Conservation (phyloP, 208 protist species). For the Sergeia podlipaevii region DNA sequence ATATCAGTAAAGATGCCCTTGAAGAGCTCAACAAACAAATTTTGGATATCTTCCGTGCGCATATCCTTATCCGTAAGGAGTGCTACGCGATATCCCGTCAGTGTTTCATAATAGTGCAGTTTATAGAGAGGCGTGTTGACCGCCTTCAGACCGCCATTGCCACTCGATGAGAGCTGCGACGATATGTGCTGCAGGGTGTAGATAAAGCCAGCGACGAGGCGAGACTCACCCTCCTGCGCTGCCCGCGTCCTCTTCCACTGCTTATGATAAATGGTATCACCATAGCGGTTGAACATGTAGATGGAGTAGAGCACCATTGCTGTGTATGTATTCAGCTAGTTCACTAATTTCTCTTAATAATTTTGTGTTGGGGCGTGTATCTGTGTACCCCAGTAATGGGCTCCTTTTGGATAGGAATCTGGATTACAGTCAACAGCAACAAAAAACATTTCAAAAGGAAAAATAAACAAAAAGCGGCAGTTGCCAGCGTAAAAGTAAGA, state of each 20-base stretch:
- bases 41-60: conserved; percentile 43
- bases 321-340: no score
- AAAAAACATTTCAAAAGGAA: no score
- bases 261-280: conserved; percentile 80
- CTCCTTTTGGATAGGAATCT: no score
- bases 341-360: no score
- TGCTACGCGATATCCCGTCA: conserved; percentile 80
- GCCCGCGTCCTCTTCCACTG: conserved; percentile 78
- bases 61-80: conserved; percentile 66
- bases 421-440: no score
- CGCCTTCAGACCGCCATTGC: conserved; percentile 47
- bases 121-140: conserved; percentile 85
- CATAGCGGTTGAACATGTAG: conserved; percentile 87
- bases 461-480: no score
- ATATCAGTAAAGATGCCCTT: conserved; percentile 45
- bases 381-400: no score
- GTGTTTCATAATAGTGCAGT: conserved; percentile 83
- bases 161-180: conserved; percentile 62
- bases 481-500: no score
- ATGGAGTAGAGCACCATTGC: conserved; percentile 80
- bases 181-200: conserved; percentile 88
- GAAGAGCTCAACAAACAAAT: conserved; percentile 54
- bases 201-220: conserved; percentile 81
- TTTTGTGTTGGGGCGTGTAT: no score
- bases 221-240: conserved; percentile 68